phyloP scores from a whole-genome alignment of 108 stramenopile genomes.

The Nannochloropsis gaditana region DNA sequence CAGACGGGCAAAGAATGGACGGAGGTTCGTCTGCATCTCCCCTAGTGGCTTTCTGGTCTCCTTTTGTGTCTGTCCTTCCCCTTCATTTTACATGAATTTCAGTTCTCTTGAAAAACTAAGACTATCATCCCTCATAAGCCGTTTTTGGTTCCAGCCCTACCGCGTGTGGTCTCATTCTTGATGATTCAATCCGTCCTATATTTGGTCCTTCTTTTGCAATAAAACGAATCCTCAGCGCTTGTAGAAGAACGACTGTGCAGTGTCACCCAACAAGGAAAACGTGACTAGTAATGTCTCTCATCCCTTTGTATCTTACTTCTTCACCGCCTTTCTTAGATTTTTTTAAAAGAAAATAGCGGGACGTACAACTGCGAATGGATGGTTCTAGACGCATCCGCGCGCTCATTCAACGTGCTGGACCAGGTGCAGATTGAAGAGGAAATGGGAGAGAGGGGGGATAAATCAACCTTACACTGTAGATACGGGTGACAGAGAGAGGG shows the following conservation, averaged over 20 bases:
- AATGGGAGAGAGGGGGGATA: not conserved
- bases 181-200: not conserved
- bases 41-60: not conserved
- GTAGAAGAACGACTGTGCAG: no score
- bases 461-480: no score
- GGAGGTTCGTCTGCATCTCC: not conserved
- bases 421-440: not conserved
- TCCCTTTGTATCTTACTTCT: not conserved
- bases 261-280: no score
- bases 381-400: not conserved
- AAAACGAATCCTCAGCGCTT: no score
- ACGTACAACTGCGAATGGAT: slow-evolving; percentile 18
- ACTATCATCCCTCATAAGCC: no score
- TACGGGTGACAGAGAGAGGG: no score
- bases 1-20: not conserved
- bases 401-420: not conserved
- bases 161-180: not conserved
- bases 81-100: no score
- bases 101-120: no score
- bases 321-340: not conserved
- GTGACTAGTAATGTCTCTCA: not conserved
- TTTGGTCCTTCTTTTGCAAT: not conserved
- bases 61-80: not conserved
- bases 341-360: not conserved
- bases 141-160: not conserved